Evolutionary conservation across 208 protist genomes (phyloP).

Genomic region (Polymyxa betae): DNA sequence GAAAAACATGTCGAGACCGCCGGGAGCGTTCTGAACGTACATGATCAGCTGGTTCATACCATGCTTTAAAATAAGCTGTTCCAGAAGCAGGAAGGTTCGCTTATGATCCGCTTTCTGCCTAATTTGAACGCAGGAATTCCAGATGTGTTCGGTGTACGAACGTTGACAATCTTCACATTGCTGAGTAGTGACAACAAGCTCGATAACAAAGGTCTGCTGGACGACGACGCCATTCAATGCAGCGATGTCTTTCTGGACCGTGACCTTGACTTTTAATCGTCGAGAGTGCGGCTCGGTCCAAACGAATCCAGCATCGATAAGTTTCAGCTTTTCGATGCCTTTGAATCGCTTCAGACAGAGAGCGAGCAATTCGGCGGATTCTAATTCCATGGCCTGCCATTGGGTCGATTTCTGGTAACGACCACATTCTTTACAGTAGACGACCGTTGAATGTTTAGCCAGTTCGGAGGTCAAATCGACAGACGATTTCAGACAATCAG

Average conservation of each 20-base stretch:
- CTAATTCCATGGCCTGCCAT: slow-evolving; percentile 90
- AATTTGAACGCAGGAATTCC: slow-evolving; percentile 95
- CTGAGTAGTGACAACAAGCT: slow-evolving; percentile 93
- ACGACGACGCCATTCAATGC: slow-evolving; percentile 90
- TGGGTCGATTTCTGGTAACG: slow-evolving; percentile 66
- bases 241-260: slow-evolving; percentile 94
- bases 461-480: background rate
- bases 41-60: slow-evolving; percentile 37
- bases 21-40: slow-evolving; percentile 78
- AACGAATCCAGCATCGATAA: slow-evolving; percentile 97
- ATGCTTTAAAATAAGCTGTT: slow-evolving; percentile 81
- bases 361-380: slow-evolving; percentile 95
- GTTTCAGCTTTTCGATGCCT: slow-evolving; percentile 81
- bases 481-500: background rate
- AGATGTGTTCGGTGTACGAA: slow-evolving; percentile 93
- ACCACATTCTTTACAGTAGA: slow-evolving; percentile 50
- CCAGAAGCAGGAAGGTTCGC: slow-evolving; percentile 96
- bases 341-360: slow-evolving; percentile 88
- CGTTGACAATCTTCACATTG: slow-evolving; percentile 94
- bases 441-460: background rate
- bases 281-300: slow-evolving; percentile 99
- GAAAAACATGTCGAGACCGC: slow-evolving; percentile 99
- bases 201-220: slow-evolving; percentile 94
- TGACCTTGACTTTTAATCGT: slow-evolving; percentile 96
- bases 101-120: slow-evolving; percentile 98